A percentile compares a stretch with the other conserved stretches of the same genome.
Conservation (phyloP, 257 asterid genomes). For the Solanum ahanhuiri region DNA sequence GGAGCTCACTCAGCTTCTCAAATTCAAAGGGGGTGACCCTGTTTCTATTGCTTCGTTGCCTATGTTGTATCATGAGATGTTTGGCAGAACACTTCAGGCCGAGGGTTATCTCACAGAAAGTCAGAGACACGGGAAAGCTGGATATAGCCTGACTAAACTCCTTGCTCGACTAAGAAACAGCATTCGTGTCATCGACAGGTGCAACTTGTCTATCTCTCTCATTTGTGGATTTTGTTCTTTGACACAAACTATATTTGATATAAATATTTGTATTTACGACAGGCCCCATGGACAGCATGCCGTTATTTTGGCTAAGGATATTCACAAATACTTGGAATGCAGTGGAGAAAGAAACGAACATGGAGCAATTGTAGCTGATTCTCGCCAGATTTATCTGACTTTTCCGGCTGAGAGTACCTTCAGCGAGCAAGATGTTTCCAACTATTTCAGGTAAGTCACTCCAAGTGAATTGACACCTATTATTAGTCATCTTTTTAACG, state of each 20-base stretch:
- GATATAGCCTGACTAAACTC: slow-evolving; percentile 76
- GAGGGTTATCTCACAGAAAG: slow-evolving; percentile 90
- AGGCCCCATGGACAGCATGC: slow-evolving; percentile 97
- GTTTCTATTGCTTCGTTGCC: slow-evolving; percentile 85
- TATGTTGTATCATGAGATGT: slow-evolving; percentile 61
- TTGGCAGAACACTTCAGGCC: slow-evolving; percentile 66
- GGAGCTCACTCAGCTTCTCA: slow-evolving; percentile 68
- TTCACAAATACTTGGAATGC: slow-evolving; percentile 41
- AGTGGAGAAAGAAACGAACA: slow-evolving; percentile 62
- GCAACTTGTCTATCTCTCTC: neutral
- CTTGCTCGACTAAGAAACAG: slow-evolving; percentile 60
- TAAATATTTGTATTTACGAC: neutral
- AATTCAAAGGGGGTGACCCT: slow-evolving; percentile 55
- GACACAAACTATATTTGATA: neutral
- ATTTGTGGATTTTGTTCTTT: neutral
- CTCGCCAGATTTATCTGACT: slow-evolving; percentile 77
- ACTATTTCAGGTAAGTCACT: slow-evolving; percentile 47
- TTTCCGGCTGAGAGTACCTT: slow-evolving; percentile 84
- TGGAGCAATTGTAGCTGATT: slow-evolving; percentile 57
- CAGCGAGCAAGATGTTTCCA: slow-evolving; percentile 63
- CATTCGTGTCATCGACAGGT: slow-evolving; percentile 75
- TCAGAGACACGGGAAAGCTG: slow-evolving; percentile 84
- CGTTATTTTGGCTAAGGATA: slow-evolving; percentile 68
- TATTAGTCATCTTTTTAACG: neutral
- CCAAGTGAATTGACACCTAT: neutral